phyloP scores from a whole-genome alignment of 192 early-diverging fungal genomes.

The Entomortierella parvispora region DNA sequence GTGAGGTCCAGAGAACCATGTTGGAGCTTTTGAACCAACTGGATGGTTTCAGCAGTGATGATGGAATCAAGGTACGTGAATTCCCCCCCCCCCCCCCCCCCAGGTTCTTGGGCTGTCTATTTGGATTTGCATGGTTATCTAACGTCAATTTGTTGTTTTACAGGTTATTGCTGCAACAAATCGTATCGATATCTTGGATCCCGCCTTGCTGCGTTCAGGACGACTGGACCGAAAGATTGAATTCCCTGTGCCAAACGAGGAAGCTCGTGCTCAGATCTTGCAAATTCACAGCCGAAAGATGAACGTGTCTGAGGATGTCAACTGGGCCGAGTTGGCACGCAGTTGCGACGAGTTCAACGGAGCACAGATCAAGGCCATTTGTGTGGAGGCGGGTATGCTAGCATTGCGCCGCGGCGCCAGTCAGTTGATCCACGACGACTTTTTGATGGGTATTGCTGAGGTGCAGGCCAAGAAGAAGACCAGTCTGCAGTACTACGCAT shows the following conservation, averaged over 20 bases:
- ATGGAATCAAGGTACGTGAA: constrained; percentile 93
- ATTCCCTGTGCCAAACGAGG: constrained; percentile 92
- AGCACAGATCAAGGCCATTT: constrained; percentile 98
- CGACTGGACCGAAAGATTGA: constrained; percentile 95
- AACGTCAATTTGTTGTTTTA: no score
- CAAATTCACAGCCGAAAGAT: constrained; percentile 99
- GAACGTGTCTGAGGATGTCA: constrained; percentile 93
- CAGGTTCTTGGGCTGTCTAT: no score
- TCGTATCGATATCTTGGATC: constrained; percentile 92
- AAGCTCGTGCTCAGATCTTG: constrained; percentile 93
- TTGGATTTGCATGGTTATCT: no score
- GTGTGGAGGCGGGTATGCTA: constrained; percentile 99
- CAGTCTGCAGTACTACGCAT: constrained; percentile 91
- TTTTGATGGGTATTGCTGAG: constrained; percentile 95
- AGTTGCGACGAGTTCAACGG: constrained; percentile 99
- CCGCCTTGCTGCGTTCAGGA: constrained; percentile 88
- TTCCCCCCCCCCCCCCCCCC: no score
- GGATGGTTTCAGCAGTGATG: constrained; percentile 95
- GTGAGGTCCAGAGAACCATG: constrained; percentile 99
- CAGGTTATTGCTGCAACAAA: constrained; percentile 98
- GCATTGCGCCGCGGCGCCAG: constrained; percentile 89
- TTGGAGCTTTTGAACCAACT: constrained; percentile 98
- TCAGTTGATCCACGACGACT: constrained; percentile 95
- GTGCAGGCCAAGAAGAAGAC: constrained; percentile 99
- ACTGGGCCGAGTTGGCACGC: constrained; percentile 95